Conservation (phyloP, 1,284 basidiomycete genomes). For the Ceratobasidium sp. region DNA sequence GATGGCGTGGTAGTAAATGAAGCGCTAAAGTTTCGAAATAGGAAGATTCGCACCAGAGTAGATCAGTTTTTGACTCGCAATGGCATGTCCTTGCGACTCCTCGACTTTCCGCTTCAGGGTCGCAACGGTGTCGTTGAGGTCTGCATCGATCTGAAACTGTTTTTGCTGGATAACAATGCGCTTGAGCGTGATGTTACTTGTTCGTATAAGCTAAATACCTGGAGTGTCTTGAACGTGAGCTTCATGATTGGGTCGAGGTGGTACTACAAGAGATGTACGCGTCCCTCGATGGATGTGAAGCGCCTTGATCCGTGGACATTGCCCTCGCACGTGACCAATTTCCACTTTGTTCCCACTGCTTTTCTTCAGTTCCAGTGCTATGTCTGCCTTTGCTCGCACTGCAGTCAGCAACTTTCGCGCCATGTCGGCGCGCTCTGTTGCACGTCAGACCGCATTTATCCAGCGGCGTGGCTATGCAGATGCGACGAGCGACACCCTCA, state of each 20-base stretch:
- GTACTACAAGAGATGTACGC: conserved; percentile 33
- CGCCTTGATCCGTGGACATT: conserved; percentile 27
- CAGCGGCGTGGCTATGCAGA: conserved; percentile 87
- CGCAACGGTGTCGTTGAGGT: conserved; percentile 75
- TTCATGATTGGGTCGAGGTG: conserved; percentile 66
- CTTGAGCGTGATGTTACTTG: not conserved
- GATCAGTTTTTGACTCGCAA: conserved; percentile 89
- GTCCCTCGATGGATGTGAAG: conserved; percentile 23
- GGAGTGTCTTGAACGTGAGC: conserved; percentile 84
- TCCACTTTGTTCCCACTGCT: conserved; percentile 37
- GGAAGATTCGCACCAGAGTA: conserved; percentile 72
- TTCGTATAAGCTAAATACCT: not conserved
- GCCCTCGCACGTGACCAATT: conserved; percentile 35
- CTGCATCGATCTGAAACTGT: conserved; percentile 82
- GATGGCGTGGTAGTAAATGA: conserved; percentile 7
- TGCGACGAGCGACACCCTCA: conserved; percentile 72
- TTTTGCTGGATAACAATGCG: conserved; percentile 73
- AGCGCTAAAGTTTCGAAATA: not conserved
- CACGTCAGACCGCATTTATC: conserved; percentile 53
- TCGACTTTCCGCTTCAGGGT: conserved; percentile 87
- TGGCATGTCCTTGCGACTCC: conserved; percentile 74
- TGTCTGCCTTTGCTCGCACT: conserved; percentile 36
- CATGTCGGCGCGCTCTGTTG: conserved; percentile 45
- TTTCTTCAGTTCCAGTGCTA: conserved; percentile 28
- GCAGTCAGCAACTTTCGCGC: conserved; percentile 23